Evolutionary conservation across 2,329 filamentous ascomycete genomes (phyloP).

Genomic region (Didymella lethalis): DNA sequence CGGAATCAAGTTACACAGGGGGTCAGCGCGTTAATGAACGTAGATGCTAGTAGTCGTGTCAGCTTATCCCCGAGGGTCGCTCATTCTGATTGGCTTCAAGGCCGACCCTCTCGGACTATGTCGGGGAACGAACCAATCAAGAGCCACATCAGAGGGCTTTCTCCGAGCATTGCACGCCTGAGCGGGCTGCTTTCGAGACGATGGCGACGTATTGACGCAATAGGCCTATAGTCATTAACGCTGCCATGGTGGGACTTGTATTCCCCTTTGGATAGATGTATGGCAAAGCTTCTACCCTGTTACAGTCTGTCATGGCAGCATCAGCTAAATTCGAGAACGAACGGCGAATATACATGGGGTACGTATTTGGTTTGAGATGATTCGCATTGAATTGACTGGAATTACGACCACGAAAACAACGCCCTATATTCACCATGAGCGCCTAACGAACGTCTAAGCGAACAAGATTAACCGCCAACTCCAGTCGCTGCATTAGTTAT

Average conservation of each 20-base stretch:
- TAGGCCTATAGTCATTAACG: not conserved
- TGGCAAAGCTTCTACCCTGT: too few species aligned
- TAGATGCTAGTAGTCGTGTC: not conserved
- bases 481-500: not conserved
- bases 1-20: not conserved
- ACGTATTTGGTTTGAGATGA: not conserved
- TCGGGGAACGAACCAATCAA: not conserved
- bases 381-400: not conserved
- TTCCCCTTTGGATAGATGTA: not conserved
- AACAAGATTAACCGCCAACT: constrained; percentile 4
- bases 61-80: not conserved
- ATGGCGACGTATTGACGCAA: not conserved
- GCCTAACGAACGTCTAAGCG: constrained; percentile 5
- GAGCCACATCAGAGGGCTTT: not conserved
- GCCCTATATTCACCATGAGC: not conserved
- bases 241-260: not conserved
- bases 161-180: constrained; percentile 2
- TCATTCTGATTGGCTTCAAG: constrained; percentile 9
- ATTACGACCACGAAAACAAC: not conserved
- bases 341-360: not conserved
- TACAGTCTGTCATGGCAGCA: not conserved
- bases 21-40: not conserved
- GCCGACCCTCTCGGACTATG: not conserved
- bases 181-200: not conserved
- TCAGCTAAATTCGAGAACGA: not conserved